Conservation (phyloP, 306 rosid genomes). For the Phaseolus lunatus region DNA sequence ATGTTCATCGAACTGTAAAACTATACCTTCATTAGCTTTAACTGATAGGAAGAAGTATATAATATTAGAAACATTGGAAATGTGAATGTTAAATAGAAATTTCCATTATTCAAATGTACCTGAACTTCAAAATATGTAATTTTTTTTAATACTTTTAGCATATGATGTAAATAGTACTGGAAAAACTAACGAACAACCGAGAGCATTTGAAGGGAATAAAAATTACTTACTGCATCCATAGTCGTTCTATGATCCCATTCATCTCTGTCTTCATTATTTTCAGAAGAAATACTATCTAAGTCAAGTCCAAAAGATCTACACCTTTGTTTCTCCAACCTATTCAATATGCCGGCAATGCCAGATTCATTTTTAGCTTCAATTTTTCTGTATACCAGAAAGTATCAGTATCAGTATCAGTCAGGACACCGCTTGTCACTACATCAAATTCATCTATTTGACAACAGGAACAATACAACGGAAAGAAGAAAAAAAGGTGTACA, state of each 20-base stretch:
- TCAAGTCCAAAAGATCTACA: constrained; percentile 54
- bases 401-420: constrained; percentile 33
- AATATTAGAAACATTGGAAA: neutral
- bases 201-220: constrained; percentile 11
- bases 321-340: constrained; percentile 80
- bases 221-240: constrained; percentile 59
- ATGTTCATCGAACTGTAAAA: constrained; percentile 1
- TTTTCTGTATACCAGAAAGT: constrained; percentile 58
- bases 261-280: constrained; percentile 41
- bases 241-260: constrained; percentile 48
- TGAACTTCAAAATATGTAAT: neutral
- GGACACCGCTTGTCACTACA: neutral
- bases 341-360: constrained; percentile 92
- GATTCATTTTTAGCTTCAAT: constrained; percentile 52
- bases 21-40: constrained; percentile 2
- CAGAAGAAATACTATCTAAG: constrained; percentile 23
- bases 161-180: constrained; percentile 7
- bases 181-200: constrained; percentile 30
- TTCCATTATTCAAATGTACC: constrained; percentile 17
- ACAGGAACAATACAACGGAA: constrained; percentile 6
- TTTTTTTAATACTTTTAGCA: neutral
- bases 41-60: constrained; percentile 31
- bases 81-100: constrained; percentile 4
- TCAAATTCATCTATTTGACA: constrained; percentile 24
- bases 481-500: constrained; percentile 8